Base-by-base conservation (phyloP, 164 flowering plant genomes). In the Vitis riparia region DNA sequence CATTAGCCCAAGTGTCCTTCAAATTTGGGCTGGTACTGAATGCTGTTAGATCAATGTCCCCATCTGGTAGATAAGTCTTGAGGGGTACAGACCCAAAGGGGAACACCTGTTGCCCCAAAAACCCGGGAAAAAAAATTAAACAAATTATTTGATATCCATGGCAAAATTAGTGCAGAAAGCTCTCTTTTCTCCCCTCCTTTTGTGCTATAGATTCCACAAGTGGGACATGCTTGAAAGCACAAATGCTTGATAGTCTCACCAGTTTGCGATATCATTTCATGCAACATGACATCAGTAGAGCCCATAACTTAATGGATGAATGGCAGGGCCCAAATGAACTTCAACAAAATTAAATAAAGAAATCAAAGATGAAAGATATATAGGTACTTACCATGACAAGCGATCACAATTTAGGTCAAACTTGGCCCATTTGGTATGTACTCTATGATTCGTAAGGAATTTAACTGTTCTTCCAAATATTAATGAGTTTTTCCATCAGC, bases 61-160 rank as follows among this genome's bases (percentile, higher is more conserved):
- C 80, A 65, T 77, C 80, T 48, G 76, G 80, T 14, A 77, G 62
- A 66, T 77, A 77, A 1, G 80, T 77, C 67, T 73, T 73, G 49
- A 73, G 76, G 6, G 80, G 80, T 56, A 77, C 76, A 14, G 80
- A 77, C 13, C 80, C 80, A 62, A 73, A 77, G 14, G 64, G 55
- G 52, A 72, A 77, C 23, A 77, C 80, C 80, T 77, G 67, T 55
- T 29, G 8, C 7, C 44, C 44, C 44, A 37, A 37, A 3, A 37
- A 37, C 44, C 5, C 44, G 44, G 44, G 0, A 37, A 37, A 37
- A 37, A 37, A 37, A 37, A 37, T 37, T 3, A 6, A 37, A 37
- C 44, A 37, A 37, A 37, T 37, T 37, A 37, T 37, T 37, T 37
- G 44, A 37, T 37, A 3, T 6, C 5, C 7, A 6, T 37, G 44